Evolutionary conservation across 164 flowering plant species (phyloP).

Genomic region (Umbellularia californica): DNA sequence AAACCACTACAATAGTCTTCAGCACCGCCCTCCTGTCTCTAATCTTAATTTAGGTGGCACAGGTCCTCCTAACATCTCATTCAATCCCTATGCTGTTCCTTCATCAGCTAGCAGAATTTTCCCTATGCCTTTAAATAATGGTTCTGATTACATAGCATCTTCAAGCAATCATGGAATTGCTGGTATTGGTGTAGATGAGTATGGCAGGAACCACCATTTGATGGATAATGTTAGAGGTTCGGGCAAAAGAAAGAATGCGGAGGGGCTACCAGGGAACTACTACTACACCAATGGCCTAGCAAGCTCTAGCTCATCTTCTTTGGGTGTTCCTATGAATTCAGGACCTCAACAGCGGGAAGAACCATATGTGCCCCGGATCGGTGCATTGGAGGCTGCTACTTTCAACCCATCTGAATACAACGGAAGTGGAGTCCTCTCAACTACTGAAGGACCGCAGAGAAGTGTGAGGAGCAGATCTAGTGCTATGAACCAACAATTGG

Average conservation of each 20-base stretch:
- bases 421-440: slow-evolving; percentile 20
- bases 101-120: slow-evolving; percentile 34
- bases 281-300: slow-evolving; percentile 36
- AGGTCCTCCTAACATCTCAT: slow-evolving; percentile 29
- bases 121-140: slow-evolving; percentile 36
- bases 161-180: slow-evolving; percentile 38
- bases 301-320: slow-evolving; percentile 48
- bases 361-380: slow-evolving; percentile 33
- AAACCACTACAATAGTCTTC: slow-evolving; percentile 44
- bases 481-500: slow-evolving; percentile 29
- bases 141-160: slow-evolving; percentile 41
- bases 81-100: slow-evolving; percentile 44
- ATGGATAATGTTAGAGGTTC: slow-evolving; percentile 51
- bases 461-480: slow-evolving; percentile 45
- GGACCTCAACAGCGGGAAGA: slow-evolving; percentile 27
- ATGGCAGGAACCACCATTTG: slow-evolving; percentile 40
- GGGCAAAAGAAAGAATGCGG: slow-evolving; percentile 68
- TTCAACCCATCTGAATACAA: slow-evolving; percentile 32
- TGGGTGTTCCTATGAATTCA: slow-evolving; percentile 32
- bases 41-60: slow-evolving; percentile 36
- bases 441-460: slow-evolving; percentile 37
- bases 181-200: slow-evolving; percentile 43
- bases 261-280: slow-evolving; percentile 37
- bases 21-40: slow-evolving; percentile 38
- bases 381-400: slow-evolving; percentile 29